Evolutionary conservation across 495 filamentous ascomycete genomes (phyloP), one percentile per base, ranked within the genome.

Genomic region (Ramalina intermedia): DNA sequence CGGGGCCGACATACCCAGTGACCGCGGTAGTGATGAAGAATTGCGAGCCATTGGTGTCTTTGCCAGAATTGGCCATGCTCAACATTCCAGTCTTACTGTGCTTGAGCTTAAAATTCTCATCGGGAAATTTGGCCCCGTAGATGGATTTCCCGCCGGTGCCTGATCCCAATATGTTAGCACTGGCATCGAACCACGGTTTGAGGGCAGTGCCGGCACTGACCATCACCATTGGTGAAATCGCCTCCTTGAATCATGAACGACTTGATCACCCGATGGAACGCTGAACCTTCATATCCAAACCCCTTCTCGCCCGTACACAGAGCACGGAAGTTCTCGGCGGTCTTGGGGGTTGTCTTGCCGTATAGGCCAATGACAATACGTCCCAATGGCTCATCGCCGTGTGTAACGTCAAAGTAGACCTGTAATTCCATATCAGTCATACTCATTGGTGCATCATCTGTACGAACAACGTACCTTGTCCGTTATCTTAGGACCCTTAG

Each of bases 51-150:
- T 99, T 99, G 72, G 91, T 99, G 65, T 96, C 86, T 69, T 85
- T 83, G 66, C 93, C 91, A 50, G 89, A 82, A 67, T 99, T 99
- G 64, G 91, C 91, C 72, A 54, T 77, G 75, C 76, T 81, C 48
- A 83, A 66, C 43, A 74, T 66, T 27, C 80, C 80, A 54, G 75
- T 73, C 61, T 75, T 76, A 66, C 64, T 79, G 69, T 83, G 80
- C 78, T 93, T 94, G 50, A 98, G 76, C 82, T 96, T 98, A 80
- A 98, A 98, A 82, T 96, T 98, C 84, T 98, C 91, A 67, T 98
- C 91, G 46, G 75, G 60, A 69, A 96, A 98, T 71, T 90, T 94
- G 54, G 81, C 76, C 57, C 91, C 91, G 66, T 96, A 98, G 71
- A 98, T 84, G 40, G 88, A 94, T 78, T 95, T 96, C 59, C 91